phyloP scores from a whole-genome alignment of 2,329 filamentous ascomycete genomes.

The Colletotrichum chrysophilum region DNA sequence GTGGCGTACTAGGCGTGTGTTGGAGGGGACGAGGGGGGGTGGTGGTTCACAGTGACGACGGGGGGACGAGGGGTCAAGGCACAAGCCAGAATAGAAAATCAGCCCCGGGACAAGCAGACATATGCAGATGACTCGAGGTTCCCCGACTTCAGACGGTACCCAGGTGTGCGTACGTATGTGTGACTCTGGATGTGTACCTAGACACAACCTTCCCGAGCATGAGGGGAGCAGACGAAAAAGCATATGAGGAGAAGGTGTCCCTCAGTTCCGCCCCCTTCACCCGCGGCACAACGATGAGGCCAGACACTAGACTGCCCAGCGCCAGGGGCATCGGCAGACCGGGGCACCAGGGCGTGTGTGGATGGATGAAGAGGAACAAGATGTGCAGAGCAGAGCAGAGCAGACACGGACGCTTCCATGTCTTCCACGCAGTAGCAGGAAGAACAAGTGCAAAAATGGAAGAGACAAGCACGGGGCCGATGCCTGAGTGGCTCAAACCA shows the following conservation, averaged over 20 bases:
- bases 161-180: background rate
- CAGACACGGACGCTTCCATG: background rate
- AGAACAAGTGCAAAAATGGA: background rate
- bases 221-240: constrained; percentile 12
- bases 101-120: background rate
- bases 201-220: background rate
- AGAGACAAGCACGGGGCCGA: background rate
- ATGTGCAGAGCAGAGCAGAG: background rate
- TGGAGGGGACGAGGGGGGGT: background rate
- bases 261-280: background rate
- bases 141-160: background rate
- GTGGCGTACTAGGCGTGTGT: background rate
- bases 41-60: background rate
- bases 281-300: constrained; percentile 2
- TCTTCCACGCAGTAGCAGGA: background rate
- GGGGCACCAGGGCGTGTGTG: background rate
- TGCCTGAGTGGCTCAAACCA: constrained; percentile 12
- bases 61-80: constrained; percentile 9
- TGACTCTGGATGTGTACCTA: background rate
- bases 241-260: constrained; percentile 12
- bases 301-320: background rate
- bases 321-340: constrained; percentile 9
- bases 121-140: constrained; percentile 21
- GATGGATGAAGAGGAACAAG: background rate
- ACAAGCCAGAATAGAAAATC: constrained; percentile 13